Evolutionary conservation across 176 grass and related monocot genomes (phyloP), one percentile per base, ranked within the genome.

Genomic region (Tillandsia leiboldiana): DNA sequence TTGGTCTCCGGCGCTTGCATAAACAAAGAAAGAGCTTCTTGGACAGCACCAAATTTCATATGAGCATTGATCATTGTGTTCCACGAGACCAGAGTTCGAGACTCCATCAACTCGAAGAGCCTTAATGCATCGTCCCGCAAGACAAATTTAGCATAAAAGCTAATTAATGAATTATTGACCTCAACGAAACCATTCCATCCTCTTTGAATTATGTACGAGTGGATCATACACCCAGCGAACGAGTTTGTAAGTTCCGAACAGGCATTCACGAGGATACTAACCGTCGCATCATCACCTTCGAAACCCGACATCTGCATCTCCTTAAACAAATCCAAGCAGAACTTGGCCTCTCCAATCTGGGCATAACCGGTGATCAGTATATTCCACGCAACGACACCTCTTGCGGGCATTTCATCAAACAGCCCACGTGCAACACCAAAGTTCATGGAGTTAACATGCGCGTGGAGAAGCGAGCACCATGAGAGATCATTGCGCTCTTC

Each of bases 401-500:
- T 75, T 1, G 0, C 12, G 3, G 88, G 81, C 84, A 91, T 91
- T 84, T 72, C 52, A 1, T 82, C 72, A 24, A 87, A 91, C 65
- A 91, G 5, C 2, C 77, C 50, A 3, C 70, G 75, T 2, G 84
- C 88, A 1, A 68, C 4, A n/a, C 0, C 48, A 59, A 76, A 67
- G 4, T 23, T 51, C 1, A 29, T 72, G 5, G 81, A 73, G 2
- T 20, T 24, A 2, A 82, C 68, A 24, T 84, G 77, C 0, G 63
- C 81, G 11, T 87, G 57, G 17, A 91, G 81, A 58, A 91, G 82
- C 2, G 88, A 84, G 65, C 88, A 91, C 88, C 88, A 87, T 2
- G 88, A 87, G 8, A 87, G 51, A 28, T n/a, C 84, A 27, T 87
- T 82, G 69, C 66, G 75, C 49, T 71, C 72, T 9, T 65, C 52